Evolutionary conservation across 495 filamentous ascomycete genomes (phyloP), one percentile per base, ranked within the genome.

Genomic region (Penicillium riverlandense): DNA sequence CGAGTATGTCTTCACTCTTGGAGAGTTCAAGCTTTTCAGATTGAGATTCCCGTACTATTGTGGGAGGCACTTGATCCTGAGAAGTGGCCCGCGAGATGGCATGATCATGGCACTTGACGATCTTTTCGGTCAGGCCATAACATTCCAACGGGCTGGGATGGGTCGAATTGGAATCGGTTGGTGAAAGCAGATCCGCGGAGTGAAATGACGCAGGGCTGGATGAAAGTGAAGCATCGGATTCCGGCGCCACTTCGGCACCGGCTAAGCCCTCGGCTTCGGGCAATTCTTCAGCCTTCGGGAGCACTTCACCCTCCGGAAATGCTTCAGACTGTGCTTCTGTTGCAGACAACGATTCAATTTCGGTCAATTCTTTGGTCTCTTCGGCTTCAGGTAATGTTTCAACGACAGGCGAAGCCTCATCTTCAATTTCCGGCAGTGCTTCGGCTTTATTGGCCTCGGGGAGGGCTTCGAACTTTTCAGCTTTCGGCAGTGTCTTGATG

Each of bases 121-220:
- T 22, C 22, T 40, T 43, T 11, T 44, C 32, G n/a, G 44, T 22
- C 6, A 14, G 33, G 28, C 70, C 62, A 45, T 58, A 49, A 15
- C 55, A 44, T 40, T 66, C 59, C 28, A 57, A 53, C 16, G 63
- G 55, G 10, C 54, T 48, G 15, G 62, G 45, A 35, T 59, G 50
- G 6, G 51, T 55, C 9, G 55, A 59, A 10, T 43, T 44, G 4
- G 55, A 52, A 35, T 46, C 51, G 2, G 54, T 37, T 2, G 52
- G 50, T 7, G 54, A 54, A 7, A 45, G 40, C 11, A 47, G 45
- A 16, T 61, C 71, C 52, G 79, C 75, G 4, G 84, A 86, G 48
- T 80, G 74, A 41, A 80, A 77, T 5, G 78, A 80, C 28, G 80
- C 77, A 9, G 71, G 66, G 45, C 75, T 84, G 37, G 80, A 82